Evolutionary conservation across 2,329 filamentous ascomycete genomes (phyloP), one percentile per base, ranked within the genome.

Genomic region (Magnaporthiopsis incrustans): DNA sequence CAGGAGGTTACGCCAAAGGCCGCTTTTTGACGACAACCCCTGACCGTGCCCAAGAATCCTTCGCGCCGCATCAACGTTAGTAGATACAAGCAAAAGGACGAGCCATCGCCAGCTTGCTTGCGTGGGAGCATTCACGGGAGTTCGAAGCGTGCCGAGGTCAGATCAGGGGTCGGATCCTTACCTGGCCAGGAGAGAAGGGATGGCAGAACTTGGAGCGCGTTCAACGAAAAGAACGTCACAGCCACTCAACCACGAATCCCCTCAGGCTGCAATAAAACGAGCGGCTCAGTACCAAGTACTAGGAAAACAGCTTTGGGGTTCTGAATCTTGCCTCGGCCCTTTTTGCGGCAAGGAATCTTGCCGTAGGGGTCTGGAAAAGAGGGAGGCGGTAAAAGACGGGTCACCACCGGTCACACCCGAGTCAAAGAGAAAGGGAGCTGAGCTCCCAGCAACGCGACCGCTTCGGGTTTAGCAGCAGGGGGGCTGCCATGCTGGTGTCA

Each of bases 161-260:
- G 69, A 72, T 72, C 71, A 72, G 71, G 70, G 69, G 70, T 61
- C 61, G 64, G 65, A 68, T 64, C 64, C 68, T 66, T 68, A 67
- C 68, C 57, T 35, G 59, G 30, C 4, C 30, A 30, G 66, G 68
- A 63, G 67, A 63, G 32, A 69, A 67, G 65, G 63, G 69, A 67
- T 66, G 56, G 35, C 27, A 57, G 26, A 60, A 60, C 32, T 58
- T 22, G 35, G 33, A 14, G 18, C 53, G 50, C 15, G 11, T 18
- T 50, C 5, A 50, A 50, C 5, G 38, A 18, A 50, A 50, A 22
- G 38, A 50, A 15, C 38, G 18, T 15, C 38, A 22, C 15, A 18
- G 6, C 22, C 38, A 50, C 38, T 50, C 38, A 8, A 6, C 38
- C 38, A 50, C 38, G 18, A 50, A 50, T 22, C 38, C 22, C 44